Base-by-base conservation (phyloP, 768 basidiomycete species). In the Termitomyces sp. region DNA sequence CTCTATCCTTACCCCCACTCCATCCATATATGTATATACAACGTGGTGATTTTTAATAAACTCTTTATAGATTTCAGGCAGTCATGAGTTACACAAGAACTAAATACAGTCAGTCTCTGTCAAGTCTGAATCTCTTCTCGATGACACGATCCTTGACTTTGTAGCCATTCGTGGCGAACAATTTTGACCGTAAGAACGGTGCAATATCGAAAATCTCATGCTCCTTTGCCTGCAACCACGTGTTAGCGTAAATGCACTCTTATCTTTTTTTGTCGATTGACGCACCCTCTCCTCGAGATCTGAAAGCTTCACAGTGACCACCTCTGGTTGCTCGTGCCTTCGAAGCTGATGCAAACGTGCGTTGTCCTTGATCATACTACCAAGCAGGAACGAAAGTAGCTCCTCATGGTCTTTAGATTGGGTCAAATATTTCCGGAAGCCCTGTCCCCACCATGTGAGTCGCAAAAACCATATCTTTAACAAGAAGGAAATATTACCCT, bases 341-440 rank as follows among this genome's bases (percentile, higher is more conserved):
- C 88, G 88, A 59, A 88, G 73, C 68, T 94, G 88, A 65, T 94
- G 77, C 67, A 90, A 80, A 30, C 94, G 85, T 9, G 89, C 93
- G 67, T 89, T 91, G 64, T 97, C 94, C 71, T 98, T 98, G 69
- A 98, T 79, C 46, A 98, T 75, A 56, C 92, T 87, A 32, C 97
- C 97, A 34, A 99, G 86, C 62, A 98, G 76, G 83, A 97, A 99
- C 1, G 94, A 82, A 35, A 98, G 79, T 57, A 99, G 72, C 69
- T 99, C 97, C 67, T 98, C 97, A 72, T 97, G 91, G 66, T 99
- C 97, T 57, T 88, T 88, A 11, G 94, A 90, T 66, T 95, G 92
- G 23, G 94, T 94, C 45, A 99, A 82, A 72, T 99, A 99, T 73
- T 98, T 98, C 60, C 96, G 83, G 87, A 97, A 98, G 54, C 93